Evolutionary conservation across 1,284 basidiomycete species (phyloP), one percentile per base, ranked within the genome.

Genomic region (Sporisorium graminicola): DNA sequence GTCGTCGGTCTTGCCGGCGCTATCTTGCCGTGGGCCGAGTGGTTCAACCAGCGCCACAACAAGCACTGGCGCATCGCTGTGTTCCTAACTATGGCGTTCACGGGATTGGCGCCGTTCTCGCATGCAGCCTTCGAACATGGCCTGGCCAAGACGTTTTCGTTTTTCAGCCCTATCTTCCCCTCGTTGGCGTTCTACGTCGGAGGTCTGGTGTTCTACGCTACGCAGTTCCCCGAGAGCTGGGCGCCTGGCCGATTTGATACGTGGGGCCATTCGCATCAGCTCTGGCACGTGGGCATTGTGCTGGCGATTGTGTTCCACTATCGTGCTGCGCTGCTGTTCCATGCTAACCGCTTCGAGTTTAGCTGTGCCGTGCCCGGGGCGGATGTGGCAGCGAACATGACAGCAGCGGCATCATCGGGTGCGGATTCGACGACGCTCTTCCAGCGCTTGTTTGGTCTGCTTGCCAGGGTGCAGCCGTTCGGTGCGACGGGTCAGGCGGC

Each of bases 261-360:
- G 7, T 68, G 72, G 53, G 82, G 82, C 27, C 83, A 85, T 42
- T 82, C 83, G 10, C 84, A 85, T 58, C 83, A 85, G 69, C 65
- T 83, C 13, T 85, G 84, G 84, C 84, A 85, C 58, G 54, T 84
- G 10, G 75, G 78, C 27, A 83, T 85, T 40, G 78, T 85, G 8
- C 37, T 83, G 18, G 84, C 84, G 24, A 85, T 85, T 53, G 61
- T 78, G 12, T 69, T 80, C 20, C 84, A 85, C 56, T 83, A 81
- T 49, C 77, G 79, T 6, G 83, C 83, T 5, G 77, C 81, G 22
- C 68, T 81, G 6, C 58, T 74, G 31, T 85, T 83, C 58, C 83
- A 85, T 60, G 65, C 74, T 24, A 73, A 78, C 51, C 72, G 84
- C 10, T 82, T 82, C 66, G 78, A 74, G 20, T 85, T 82, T 58